These are phyloP conservation scores for Naganishia onofrii DNA, from an alignment of 768 basidiomycete genomes.

Conservation along the genomic window DNA sequence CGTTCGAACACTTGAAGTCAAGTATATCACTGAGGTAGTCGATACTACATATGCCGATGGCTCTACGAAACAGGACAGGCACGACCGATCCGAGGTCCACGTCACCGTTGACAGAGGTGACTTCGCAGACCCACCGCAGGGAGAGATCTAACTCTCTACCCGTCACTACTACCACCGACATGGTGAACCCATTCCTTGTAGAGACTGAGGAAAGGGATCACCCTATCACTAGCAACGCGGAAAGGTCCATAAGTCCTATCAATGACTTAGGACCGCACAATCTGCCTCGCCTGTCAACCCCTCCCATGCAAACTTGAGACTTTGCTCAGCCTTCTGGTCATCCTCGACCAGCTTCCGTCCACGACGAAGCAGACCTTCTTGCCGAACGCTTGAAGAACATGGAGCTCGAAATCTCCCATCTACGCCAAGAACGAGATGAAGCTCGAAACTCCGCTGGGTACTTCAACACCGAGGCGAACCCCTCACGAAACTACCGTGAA, in stretches of 20 bases:
- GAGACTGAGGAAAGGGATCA: neutral
- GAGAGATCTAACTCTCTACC: neutral
- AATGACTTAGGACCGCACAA: too few species aligned
- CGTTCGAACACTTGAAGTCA: too few species aligned
- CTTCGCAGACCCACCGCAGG: neutral
- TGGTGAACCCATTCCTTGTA: neutral
- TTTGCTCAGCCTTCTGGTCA: too few species aligned
- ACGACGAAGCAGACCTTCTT: neutral
- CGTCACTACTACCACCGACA: neutral
- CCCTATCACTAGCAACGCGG: neutral
- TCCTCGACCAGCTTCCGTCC: neutral
- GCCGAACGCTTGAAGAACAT: neutral
- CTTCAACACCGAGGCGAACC: neutral
- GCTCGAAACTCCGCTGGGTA: neutral
- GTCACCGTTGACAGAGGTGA: neutral
- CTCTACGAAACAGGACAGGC: neutral
- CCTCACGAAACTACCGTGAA: neutral
- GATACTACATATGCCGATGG: neutral
- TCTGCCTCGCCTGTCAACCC: too few species aligned
- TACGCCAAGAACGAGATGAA: neutral
- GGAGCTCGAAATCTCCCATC: neutral
- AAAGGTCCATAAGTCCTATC: too few species aligned
- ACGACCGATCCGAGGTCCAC: neutral
- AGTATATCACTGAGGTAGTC: neutral
- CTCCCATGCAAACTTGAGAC: too few species aligned